Base-by-base conservation (phyloP, 139 green algal genomes). In the Chlorella sp. region DNA sequence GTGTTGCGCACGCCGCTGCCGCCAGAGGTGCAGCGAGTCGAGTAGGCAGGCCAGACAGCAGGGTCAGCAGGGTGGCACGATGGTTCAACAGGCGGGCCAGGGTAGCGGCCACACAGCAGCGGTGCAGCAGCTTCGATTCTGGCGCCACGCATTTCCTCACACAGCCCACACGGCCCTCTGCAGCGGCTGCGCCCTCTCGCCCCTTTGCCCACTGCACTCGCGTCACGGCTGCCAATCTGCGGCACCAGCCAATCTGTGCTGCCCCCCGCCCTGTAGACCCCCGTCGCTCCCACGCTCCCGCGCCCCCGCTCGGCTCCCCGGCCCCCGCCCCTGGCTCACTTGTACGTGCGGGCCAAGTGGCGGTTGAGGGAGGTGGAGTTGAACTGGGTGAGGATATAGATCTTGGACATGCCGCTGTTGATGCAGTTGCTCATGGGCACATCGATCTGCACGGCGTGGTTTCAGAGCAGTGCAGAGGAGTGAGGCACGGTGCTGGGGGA, bases 391-490 rank as follows among this genome's bases (percentile, higher is more conserved):
- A 99, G 92, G 91, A 99, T 98, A 96, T 99, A 99, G 89, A 99
- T 98, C 93, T 99, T 99, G 92, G 88, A 96, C 93, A 99, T 98
- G 88, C 98, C 98, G 88, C 91, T 96, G 96, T 99, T 99, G 95
- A 99, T 99, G 96, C 98, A 99, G 96, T 99, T 99, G 95, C 89
- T 96, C 97, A 99, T 99, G 48, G 98, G 98, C 71, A 99, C 97
- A 88, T 99, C 98, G 90, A 99, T 99, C 48, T 99, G 95, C 28
- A 19, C 15, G n/a, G n/a, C n/a, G 42, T 40, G 48, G 80, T 1
- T 9, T 37, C 75, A 40, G n/a, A n/a, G n/a, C n/a, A 76, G 19
- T 3, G 28, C 60, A 77, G 24, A 77, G 69, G 69, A 77, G 69
- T 77, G 19, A 24, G 69, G 18, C 60, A 68, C 15, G 60, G 14